A percentile compares a stretch with the other conserved stretches of the same genome.
phyloP scores from a whole-genome alignment of 768 basidiomycete species.

The Mycena metata region DNA sequence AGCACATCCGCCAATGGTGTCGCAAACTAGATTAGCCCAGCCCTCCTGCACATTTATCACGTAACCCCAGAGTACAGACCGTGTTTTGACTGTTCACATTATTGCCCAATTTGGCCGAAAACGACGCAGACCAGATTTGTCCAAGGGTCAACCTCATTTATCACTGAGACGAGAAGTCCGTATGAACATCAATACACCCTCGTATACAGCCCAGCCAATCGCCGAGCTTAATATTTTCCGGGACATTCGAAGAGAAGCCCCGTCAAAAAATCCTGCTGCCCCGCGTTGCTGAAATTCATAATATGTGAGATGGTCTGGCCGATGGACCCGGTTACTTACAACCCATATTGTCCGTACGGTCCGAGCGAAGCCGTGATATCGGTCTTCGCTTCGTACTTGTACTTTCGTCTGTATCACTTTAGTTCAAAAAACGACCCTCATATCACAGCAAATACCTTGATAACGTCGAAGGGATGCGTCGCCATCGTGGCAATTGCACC shows the following conservation, averaged over 20 bases:
- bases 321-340: constrained; percentile 52
- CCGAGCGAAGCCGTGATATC: constrained; percentile 78
- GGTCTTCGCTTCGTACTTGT: constrained; percentile 85
- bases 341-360: constrained; percentile 78
- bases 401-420: constrained; percentile 78
- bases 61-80: neutral
- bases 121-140: neutral
- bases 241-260: constrained; percentile 83
- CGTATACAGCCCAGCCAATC: constrained; percentile 94
- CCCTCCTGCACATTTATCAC: neutral
- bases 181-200: constrained; percentile 77
- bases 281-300: constrained; percentile 77
- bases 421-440: neutral
- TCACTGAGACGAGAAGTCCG: constrained; percentile 44
- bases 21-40: constrained; percentile 10
- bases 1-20: constrained; percentile 16
- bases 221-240: constrained; percentile 91
- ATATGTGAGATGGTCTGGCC: neutral
- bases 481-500: constrained; percentile 86
- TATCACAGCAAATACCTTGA: constrained; percentile 71
- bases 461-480: constrained; percentile 95
- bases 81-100: neutral
- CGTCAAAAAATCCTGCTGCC: constrained; percentile 85
- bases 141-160: constrained; percentile 9
- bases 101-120: constrained; percentile 16